Conservation (phyloP, 352 stramenopile species). For the Phytophthora sojae region DNA sequence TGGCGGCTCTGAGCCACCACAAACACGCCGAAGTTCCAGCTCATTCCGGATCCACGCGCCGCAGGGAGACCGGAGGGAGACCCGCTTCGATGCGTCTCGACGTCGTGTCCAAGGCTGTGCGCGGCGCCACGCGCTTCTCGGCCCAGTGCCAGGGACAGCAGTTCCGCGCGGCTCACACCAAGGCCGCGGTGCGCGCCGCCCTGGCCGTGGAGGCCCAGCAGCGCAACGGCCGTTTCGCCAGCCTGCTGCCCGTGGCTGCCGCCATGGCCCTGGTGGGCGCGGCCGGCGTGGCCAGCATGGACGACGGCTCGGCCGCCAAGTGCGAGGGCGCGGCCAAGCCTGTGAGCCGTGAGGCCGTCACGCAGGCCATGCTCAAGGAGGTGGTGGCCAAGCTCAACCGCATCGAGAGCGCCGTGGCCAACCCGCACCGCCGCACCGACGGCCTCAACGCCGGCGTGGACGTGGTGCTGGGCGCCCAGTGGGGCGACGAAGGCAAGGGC, state of each 20-base stretch:
- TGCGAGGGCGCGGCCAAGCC: slow-evolving; percentile 46
- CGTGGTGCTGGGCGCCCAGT: slow-evolving; percentile 98
- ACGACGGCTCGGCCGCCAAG: slow-evolving; percentile 29
- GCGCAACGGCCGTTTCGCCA: slow-evolving; percentile 21
- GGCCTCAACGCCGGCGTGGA: slow-evolving; percentile 77
- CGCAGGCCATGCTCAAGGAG: slow-evolving; percentile 81
- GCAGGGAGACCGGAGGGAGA: slow-evolving; percentile 22
- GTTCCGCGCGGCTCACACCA: slow-evolving; percentile 39
- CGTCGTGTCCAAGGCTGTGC: slow-evolving; percentile 48
- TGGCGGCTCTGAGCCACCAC: too few species aligned
- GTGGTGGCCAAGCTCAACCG: slow-evolving; percentile 89
- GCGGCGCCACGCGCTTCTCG: slow-evolving; percentile 53
- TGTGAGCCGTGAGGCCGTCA: slow-evolving; percentile 59
- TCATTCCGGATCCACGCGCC: slow-evolving; percentile 26
- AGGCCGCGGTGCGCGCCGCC: slow-evolving; percentile 50
- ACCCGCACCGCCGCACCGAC: slow-evolving; percentile 77
- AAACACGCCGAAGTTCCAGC: background rate
- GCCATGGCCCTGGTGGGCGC: slow-evolving; percentile 14
- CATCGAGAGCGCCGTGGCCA: slow-evolving; percentile 87
- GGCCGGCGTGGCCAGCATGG: slow-evolving; percentile 35
- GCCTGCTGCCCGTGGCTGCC: slow-evolving; percentile 32
- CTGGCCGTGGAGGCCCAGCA: slow-evolving; percentile 51
- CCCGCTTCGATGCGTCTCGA: slow-evolving; percentile 60
- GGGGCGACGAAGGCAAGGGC: slow-evolving; percentile 99
- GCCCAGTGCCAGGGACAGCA: slow-evolving; percentile 38